Base-by-base conservation (phyloP, 2,329 filamentous ascomycete species). In the Purpureocillium lavendulum region DNA sequence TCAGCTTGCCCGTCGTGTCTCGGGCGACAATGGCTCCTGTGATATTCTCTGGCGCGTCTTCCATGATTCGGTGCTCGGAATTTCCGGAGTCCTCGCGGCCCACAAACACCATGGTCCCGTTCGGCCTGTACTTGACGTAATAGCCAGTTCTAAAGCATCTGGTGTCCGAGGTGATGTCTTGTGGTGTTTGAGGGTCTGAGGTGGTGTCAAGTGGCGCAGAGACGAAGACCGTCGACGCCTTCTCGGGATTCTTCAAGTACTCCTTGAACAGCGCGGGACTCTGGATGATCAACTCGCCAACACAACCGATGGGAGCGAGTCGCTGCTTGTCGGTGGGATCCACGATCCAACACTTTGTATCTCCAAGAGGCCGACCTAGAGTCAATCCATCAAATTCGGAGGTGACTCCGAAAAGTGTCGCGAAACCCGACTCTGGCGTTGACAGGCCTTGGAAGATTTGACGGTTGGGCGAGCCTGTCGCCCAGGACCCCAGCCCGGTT, bases 241-340 rank as follows among this genome's bases (percentile, higher is more conserved):
- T 14, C 3, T 30, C 40, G 10, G 24, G 24, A 16, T 38, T 29
- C 7, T 24, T 30, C 5, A 43, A 21, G 26, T 46, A 44, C 30
- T 40, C 40, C 3, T 38, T 15, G 9, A 37, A 16, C 6, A 46
- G 28, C 2, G 37, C 36, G 15, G 38, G 38, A 5, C 40, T 33
- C 30, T 46, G 35, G 6, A 46, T 30, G 5, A 46, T 26, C 14
- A 46, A n/a, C 14, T 46, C 45, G n/a, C 45, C 42, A 3, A 40
- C 30, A 18, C 30, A 33, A n/a, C 42, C 42, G n/a, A 40, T 39
- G 3, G 45, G 40, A 8, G 38, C 33, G 14, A 42, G 35, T 6
- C 29, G 35, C 28, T 31, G 35, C 4, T 11, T 32, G 24, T 43
- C 31, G 4, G n/a, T 13, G 14, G 38, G 30, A 21, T 40, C 39